phyloP scores from a whole-genome alignment of 2,329 filamentous ascomycete species.

The Dothistroma septosporum region DNA sequence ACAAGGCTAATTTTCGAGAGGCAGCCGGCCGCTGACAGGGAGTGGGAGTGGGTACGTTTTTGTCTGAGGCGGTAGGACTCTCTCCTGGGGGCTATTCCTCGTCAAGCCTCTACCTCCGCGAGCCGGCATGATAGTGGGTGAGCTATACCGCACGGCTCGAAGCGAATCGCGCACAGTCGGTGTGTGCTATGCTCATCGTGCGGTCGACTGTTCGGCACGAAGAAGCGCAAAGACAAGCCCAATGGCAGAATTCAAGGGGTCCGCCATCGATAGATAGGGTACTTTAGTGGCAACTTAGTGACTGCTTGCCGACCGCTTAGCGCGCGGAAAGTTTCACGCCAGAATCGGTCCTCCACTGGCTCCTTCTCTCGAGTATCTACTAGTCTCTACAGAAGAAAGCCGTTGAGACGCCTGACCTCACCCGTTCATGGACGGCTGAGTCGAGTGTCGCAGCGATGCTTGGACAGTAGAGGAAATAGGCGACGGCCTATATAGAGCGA shows the following conservation, averaged over 20 bases:
- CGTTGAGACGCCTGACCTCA: neutral
- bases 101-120: conserved; percentile 1
- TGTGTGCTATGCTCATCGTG: neutral
- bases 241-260: neutral
- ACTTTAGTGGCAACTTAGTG: neutral
- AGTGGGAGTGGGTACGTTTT: neutral
- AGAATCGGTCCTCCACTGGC: neutral
- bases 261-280: neutral
- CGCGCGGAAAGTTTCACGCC: too few relatives aligned
- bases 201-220: conserved; percentile 3
- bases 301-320: neutral
- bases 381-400: neutral
- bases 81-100: conserved; percentile 1
- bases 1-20: neutral
- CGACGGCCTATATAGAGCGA: neutral
- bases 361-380: neutral
- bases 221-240: neutral
- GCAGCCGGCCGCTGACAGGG: neutral
- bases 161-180: neutral
- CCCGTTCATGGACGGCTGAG: neutral
- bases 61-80: neutral
- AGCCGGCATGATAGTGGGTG: neutral
- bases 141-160: neutral
- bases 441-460: neutral
- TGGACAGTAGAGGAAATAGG: neutral